These are phyloP conservation scores for Hypoxylon sp. DNA, from an alignment of 2,329 filamentous ascomycete species.

Conservation along the genomic window DNA sequence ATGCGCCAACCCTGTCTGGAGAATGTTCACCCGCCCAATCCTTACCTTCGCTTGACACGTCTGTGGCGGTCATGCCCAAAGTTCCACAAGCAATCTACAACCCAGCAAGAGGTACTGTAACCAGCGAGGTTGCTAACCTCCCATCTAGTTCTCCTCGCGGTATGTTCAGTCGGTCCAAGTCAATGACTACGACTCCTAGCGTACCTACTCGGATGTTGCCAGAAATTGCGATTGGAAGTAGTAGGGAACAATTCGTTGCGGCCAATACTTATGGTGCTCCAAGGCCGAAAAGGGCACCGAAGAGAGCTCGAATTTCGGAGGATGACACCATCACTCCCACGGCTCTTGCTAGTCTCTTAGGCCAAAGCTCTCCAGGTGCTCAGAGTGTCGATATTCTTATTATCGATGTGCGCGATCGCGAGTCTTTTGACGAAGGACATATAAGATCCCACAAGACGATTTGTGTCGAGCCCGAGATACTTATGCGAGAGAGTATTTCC, in stretches of 20 bases:
- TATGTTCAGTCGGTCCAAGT: conserved; percentile 71
- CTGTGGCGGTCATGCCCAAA: conserved; percentile 72
- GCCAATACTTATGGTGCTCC: conserved; percentile 46
- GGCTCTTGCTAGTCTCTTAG: conserved; percentile 77
- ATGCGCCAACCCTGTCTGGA: conserved; percentile 61
- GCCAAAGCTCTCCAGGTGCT: conserved; percentile 59
- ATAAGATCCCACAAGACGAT: conserved; percentile 86
- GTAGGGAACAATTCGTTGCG: conserved; percentile 52
- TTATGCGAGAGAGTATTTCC: conserved; percentile 74
- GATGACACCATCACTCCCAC: conserved; percentile 72
- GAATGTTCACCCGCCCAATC: conserved; percentile 63
- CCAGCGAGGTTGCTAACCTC: conserved; percentile 72
- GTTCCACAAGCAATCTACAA: conserved; percentile 81
- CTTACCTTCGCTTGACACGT: conserved; percentile 62
- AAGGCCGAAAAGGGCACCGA: conserved; percentile 55
- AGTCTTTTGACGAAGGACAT: conserved; percentile 88
- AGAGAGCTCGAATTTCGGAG: conserved; percentile 64
- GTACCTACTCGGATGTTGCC: conserved; percentile 46
- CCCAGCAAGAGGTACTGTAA: conserved; percentile 77
- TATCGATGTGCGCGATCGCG: conserved; percentile 85
- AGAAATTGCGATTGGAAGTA: conserved; percentile 48
- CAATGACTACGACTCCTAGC: conserved; percentile 56
- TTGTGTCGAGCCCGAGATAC: conserved; percentile 85
- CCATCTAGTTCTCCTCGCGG: conserved; percentile 74
- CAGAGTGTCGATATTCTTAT: conserved; percentile 75